Percentiles rank a stretch among this genome's conserved stretches.
Conservation (phyloP, 805 yeast genomes). For the Candida nanaspora region DNA sequence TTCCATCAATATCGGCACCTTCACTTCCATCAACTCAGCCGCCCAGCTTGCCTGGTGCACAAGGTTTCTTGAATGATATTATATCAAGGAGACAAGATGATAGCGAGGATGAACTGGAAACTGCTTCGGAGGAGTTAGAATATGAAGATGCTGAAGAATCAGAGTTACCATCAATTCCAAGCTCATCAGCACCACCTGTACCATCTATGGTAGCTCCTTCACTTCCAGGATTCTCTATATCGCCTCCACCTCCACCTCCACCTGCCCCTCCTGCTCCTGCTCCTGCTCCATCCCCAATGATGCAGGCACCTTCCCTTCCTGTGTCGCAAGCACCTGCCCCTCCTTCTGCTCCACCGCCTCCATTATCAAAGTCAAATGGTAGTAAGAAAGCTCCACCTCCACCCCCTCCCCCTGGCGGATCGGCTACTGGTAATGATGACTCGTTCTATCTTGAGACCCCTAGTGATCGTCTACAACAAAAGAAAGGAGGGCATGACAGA, state of each 20-base stretch:
- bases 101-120: not conserved
- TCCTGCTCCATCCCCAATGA: constrained; percentile 5
- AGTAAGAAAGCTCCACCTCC: constrained; percentile 20
- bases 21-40: constrained; percentile 16
- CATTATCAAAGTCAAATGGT: not conserved
- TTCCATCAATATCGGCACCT: constrained; percentile 18
- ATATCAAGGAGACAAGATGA: not conserved
- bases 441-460: constrained; percentile 16
- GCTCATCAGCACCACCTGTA: constrained; percentile 19
- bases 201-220: constrained; percentile 19
- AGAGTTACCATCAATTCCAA: constrained; percentile 1
- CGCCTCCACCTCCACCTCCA: constrained; percentile 11
- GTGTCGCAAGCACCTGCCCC: constrained; percentile 6
- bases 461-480: constrained; percentile 12
- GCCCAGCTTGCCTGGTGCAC: not conserved
- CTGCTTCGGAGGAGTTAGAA: not conserved
- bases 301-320: constrained; percentile 6
- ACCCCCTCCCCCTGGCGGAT: constrained; percentile 22
- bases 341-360: constrained; percentile 3
- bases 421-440: constrained; percentile 5
- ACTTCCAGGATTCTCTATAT: constrained; percentile 1
- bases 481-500: constrained; percentile 6
- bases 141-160: constrained; percentile 11
- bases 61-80: not conserved
- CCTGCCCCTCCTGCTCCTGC: constrained; percentile 11